Evolutionary conservation across 2,329 filamentous ascomycete genomes (phyloP), one percentile per base, ranked within the genome.

Genomic region (Neonectria hederae): DNA sequence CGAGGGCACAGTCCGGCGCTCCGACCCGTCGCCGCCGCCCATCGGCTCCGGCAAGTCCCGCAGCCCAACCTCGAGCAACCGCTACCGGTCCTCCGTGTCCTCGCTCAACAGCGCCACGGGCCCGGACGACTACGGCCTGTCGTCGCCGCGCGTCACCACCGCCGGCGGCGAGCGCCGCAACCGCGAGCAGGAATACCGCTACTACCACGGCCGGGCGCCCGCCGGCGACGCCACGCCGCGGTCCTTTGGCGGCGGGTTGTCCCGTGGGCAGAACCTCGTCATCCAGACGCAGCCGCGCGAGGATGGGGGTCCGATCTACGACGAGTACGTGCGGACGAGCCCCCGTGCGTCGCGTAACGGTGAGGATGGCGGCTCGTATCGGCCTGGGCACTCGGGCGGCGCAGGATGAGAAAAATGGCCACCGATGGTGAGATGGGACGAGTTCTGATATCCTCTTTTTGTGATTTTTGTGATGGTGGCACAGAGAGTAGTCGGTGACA

Each of bases 181-280:
- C 22, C 65, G 76, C 14, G 72, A 73, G 22, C 73, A 76, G 9
- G 72, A 75, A 3, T 76, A 76, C 43, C 67, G 74, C 13, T 69
- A 69, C 42, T 72, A 74, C 22, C 75, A 76, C 49, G 66, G 71
- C 7, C 71, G 74, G 5, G 68, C 63, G 7, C 45, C 68, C 58
- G 46, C 45, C 58, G 1, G 43, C 62, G 5, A 28, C 46, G 32
- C 62, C 10, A 66, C 69, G n/a, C 72, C 72, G 5, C 63, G 72
- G 11, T 61, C 52, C 5, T 21, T 66, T 0, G 65, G 65, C 7
- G 64, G 69, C 5, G 54, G 59, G 1, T 21, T 40, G 63, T 58
- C 71, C n/a, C 65, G 65, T 24, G 63, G 72, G 3, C 62, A 57
- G n/a, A 72, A 64, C 24, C 35, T 67, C 43, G 60, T 68, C 17